Conservation (phyloP, 352 stramenopile genomes). For the Globisporangium paroecandrum region DNA sequence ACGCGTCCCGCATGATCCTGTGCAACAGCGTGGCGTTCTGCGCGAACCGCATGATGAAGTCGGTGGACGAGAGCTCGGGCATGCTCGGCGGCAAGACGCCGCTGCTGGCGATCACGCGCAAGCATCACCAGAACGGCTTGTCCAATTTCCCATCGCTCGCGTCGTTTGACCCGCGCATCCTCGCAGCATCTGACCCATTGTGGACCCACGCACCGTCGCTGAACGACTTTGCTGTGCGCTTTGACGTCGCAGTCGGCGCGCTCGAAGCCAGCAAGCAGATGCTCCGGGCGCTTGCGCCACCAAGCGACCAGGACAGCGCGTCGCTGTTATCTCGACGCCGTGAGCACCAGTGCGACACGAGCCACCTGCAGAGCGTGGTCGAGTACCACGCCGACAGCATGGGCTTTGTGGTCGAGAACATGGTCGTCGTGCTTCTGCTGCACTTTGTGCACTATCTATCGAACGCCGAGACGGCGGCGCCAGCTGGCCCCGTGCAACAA, state of each 20-base stretch:
- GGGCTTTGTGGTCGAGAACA: conserved; percentile 76
- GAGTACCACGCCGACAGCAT: conserved; percentile 78
- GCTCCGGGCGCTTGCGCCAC: conserved; percentile 25
- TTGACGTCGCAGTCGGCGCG: conserved; percentile 43
- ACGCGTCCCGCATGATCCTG: conserved; percentile 76
- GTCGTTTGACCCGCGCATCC: conserved; percentile 46
- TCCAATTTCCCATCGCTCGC: conserved; percentile 48
- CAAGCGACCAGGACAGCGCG: neutral
- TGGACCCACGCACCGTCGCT: conserved; percentile 59
- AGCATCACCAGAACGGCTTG: conserved; percentile 24
- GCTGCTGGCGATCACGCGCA: conserved; percentile 44
- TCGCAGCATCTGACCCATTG: conserved; percentile 57
- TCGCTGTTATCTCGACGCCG: conserved; percentile 17
- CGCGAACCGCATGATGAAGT: conserved; percentile 64
- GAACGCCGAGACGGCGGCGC: conserved; percentile 26
- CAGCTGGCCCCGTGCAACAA: conserved; percentile 32
- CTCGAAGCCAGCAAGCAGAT: conserved; percentile 52
- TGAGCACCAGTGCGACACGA: conserved; percentile 38
- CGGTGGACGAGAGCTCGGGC: conserved; percentile 33
- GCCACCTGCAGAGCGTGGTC: conserved; percentile 48
- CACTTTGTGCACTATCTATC: conserved; percentile 67
- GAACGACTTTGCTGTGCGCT: conserved; percentile 53
- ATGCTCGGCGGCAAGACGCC: conserved; percentile 35
- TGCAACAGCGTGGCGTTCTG: conserved; percentile 78
- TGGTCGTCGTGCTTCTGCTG: conserved; percentile 61